Conservation (phyloP, 2,329 filamentous ascomycete species). For the Truncatella angustata region DNA sequence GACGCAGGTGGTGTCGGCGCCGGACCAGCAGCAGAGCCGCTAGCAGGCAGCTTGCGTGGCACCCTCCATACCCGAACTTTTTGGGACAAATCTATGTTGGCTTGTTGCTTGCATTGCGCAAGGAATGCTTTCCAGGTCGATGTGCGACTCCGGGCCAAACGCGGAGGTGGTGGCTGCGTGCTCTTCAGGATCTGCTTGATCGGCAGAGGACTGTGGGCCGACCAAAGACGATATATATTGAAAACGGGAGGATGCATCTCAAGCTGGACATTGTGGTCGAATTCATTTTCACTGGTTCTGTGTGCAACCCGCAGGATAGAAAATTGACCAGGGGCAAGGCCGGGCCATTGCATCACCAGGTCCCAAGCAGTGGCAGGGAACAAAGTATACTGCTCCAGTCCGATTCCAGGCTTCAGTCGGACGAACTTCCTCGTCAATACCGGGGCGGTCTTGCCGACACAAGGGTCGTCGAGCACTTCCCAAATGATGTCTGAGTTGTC, state of each 20-base stretch:
- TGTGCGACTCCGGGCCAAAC: constrained; percentile 69
- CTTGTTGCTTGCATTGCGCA: constrained; percentile 66
- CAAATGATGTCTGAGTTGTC: constrained; percentile 84
- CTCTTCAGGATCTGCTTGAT: constrained; percentile 60
- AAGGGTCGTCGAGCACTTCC: constrained; percentile 51
- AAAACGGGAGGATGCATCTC: constrained; percentile 85
- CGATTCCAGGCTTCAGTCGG: constrained; percentile 67
- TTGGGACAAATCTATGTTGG: constrained; percentile 64
- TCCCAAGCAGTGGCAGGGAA: constrained; percentile 81
- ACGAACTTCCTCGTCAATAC: constrained; percentile 56
- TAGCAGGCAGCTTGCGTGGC: constrained; percentile 40
- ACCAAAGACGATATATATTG: constrained; percentile 76
- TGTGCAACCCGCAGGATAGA: constrained; percentile 75
- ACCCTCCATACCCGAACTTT: constrained; percentile 79
- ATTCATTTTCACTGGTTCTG: constrained; percentile 64
- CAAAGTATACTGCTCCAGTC: constrained; percentile 71
- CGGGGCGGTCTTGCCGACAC: constrained; percentile 26
- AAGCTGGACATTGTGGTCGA: constrained; percentile 67
- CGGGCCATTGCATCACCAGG: constrained; percentile 79
- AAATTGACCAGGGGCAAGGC: constrained; percentile 65
- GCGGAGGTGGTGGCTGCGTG: constrained; percentile 58
- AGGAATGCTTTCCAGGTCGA: constrained; percentile 74
- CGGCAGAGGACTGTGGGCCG: constrained; percentile 53
- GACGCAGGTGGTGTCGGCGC: constrained; percentile 30
- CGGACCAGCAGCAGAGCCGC: constrained; percentile 31